phyloP scores from a whole-genome alignment of 2,329 filamentous ascomycete species.

The Shiraia bambusicola region DNA sequence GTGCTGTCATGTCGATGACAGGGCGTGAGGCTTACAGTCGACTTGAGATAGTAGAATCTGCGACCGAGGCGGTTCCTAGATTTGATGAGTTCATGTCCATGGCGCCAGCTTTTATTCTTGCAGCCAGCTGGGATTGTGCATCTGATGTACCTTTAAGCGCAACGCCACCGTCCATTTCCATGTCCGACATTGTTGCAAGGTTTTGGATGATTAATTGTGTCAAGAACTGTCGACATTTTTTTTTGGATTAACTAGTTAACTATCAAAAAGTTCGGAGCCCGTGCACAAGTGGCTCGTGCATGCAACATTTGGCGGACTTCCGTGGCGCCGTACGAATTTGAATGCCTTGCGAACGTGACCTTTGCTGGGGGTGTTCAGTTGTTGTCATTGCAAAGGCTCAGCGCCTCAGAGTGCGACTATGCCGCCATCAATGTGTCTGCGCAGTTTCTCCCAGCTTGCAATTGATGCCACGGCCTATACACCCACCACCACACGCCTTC shows the following conservation, averaged over 20 bases:
- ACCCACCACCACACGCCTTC: constrained; percentile 27
- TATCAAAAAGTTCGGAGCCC: not conserved
- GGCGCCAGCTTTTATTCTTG: constrained; percentile 34
- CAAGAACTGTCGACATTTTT: constrained; percentile 1
- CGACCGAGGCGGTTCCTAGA: constrained; percentile 30
- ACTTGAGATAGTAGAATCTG: constrained; percentile 36
- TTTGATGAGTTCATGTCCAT: constrained; percentile 34
- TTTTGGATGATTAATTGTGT: constrained; percentile 1
- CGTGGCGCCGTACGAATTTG: constrained; percentile 25
- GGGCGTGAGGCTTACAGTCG: constrained; percentile 30
- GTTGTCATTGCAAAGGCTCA: constrained; percentile 29
- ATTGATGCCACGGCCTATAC: constrained; percentile 27
- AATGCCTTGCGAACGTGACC: constrained; percentile 13
- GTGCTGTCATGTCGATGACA: constrained; percentile 3
- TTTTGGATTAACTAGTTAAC: too few species aligned
- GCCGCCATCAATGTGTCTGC: constrained; percentile 37
- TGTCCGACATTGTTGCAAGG: constrained; percentile 24
- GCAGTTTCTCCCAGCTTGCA: constrained; percentile 35
- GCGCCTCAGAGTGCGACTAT: constrained; percentile 29
- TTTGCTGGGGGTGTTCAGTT: constrained; percentile 18
- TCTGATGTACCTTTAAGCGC: constrained; percentile 19
- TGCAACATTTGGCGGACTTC: constrained; percentile 28
- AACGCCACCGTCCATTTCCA: constrained; percentile 36
- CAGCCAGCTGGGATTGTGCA: constrained; percentile 31
- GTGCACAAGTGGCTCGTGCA: constrained; percentile 7